Conservation (phyloP, 2,329 filamentous ascomycete species). For the Arthrobotrys entomopaga region DNA sequence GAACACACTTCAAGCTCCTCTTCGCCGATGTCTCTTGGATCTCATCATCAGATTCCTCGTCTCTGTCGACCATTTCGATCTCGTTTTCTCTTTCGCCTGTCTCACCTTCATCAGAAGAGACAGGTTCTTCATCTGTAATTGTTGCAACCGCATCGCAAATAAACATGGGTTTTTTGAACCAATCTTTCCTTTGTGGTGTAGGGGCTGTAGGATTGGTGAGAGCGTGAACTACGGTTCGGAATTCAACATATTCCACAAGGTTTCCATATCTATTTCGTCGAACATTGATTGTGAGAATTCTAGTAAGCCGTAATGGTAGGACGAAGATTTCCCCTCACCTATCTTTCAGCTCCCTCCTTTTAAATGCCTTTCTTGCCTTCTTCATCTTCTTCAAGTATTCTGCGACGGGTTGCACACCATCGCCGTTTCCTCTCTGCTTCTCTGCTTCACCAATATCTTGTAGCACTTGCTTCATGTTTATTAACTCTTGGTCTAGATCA, state of each 20-base stretch:
- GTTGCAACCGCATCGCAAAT: conserved; percentile 26
- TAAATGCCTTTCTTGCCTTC: conserved; percentile 22
- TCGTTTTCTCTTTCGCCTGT: conserved; percentile 11
- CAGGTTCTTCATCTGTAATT: conserved; percentile 43
- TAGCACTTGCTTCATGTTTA: conserved; percentile 35
- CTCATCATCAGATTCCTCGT: conserved; percentile 43
- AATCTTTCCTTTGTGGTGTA: conserved; percentile 43
- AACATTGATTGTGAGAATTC: neutral
- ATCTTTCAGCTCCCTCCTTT: conserved; percentile 43
- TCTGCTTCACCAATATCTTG: conserved; percentile 30
- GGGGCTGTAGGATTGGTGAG: conserved; percentile 34
- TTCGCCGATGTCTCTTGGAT: conserved; percentile 38
- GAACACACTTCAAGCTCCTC: conserved; percentile 35
- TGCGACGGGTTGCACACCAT: conserved; percentile 41
- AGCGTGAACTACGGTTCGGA: conserved; percentile 35
- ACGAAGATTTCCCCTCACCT: conserved; percentile 14
- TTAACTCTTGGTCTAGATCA: conserved; percentile 38
- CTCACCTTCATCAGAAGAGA: conserved; percentile 37
- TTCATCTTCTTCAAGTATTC: conserved; percentile 29
- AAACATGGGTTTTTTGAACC: conserved; percentile 51
- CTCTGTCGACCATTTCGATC: conserved; percentile 33
- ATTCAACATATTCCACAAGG: conserved; percentile 42
- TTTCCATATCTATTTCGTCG: conserved; percentile 34
- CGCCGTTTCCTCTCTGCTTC: conserved; percentile 22
- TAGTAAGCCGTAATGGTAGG: neutral